Percentiles rank a stretch among this genome's conserved stretches.
Conservation (phyloP, 2,329 filamentous ascomycete genomes). For the Malbranchea cinnamomea region DNA sequence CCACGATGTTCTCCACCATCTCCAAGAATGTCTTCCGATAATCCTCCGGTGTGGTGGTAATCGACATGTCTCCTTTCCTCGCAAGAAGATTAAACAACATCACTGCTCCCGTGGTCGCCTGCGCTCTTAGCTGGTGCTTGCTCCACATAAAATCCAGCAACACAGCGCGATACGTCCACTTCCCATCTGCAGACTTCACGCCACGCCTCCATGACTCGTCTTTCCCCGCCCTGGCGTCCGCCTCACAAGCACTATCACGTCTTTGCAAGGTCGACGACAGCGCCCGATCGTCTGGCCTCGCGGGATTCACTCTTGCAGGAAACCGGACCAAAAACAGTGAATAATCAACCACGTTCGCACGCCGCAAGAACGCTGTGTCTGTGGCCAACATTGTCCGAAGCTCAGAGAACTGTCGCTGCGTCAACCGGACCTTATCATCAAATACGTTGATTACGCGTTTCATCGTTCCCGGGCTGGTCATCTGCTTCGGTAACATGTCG, state of each 20-base stretch:
- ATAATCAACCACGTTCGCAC: conserved; percentile 57
- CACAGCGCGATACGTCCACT: conserved; percentile 52
- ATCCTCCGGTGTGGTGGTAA: conserved; percentile 54
- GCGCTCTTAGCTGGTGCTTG: conserved; percentile 53
- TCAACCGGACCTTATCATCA: conserved; percentile 47
- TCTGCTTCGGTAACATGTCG: conserved; percentile 48
- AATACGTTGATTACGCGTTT: conserved; percentile 53
- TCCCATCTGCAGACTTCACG: conserved; percentile 44
- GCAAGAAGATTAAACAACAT: conserved; percentile 49
- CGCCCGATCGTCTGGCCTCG: conserved; percentile 18
- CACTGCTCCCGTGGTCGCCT: conserved; percentile 50
- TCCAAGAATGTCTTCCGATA: conserved; percentile 44
- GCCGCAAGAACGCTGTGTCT: conserved; percentile 49
- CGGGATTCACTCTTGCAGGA: conserved; percentile 24
- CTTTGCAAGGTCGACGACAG: not conserved
- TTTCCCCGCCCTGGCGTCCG: not conserved
- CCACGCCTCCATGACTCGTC: conserved; percentile 43
- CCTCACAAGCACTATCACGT: not conserved
- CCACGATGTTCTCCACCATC: conserved; percentile 36
- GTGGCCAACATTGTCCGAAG: conserved; percentile 41
- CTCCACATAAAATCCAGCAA: conserved; percentile 69
- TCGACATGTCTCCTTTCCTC: conserved; percentile 55
- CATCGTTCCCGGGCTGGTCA: conserved; percentile 51
- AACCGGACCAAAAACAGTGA: conserved; percentile 56
- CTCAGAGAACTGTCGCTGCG: conserved; percentile 37